Base-by-base conservation (phyloP, 2,329 filamentous ascomycete species). In the Paracamarosporium sp. region DNA sequence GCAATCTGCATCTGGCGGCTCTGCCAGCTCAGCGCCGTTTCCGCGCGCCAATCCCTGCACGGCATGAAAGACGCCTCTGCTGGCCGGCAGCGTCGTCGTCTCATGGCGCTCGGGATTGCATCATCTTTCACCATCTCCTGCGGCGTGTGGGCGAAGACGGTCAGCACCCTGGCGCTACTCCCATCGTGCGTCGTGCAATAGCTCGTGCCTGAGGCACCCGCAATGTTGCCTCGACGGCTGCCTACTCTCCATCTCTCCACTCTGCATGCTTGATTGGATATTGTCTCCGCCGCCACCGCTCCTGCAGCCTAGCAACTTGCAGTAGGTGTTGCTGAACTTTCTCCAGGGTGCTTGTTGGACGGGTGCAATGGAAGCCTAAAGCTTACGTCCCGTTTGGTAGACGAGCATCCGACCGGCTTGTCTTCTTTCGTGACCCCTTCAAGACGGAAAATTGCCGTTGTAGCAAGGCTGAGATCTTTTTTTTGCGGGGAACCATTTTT, bases 81-180 rank as follows among this genome's bases (percentile, higher is more conserved):
- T 48, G 45, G 45, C 48, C 47, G 44, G 40, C 56, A 46, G 20
- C 17, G 51, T 17, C 53, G 54, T 61, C 44, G 53, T 30, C 56
- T 54, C 61, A 60, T 65, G 48, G 44, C 30, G 35, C 20, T 38
- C 27, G 20, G 15, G 36, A 46, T 63, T 62, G 59, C 61, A 61
- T 54, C 60, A 63, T 59, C 47, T 47, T 47, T 24, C 38, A 38
- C 44, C 43, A 48, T 55, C 24, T 33, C 3, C 33, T 43, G 17
- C 12, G 11, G 35, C 17, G 15, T 52, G 45, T 50, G 31, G 33
- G 38, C 51, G n/a, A 30, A 44, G 17, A 46, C 35, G 28, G 47
- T 31, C 31, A 25, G 7, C 25, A 11, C 22, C 22, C 13, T 44
- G 8, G 24, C n/a, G 17, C 38, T 41, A 9, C 11, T 41, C 38